Evolutionary conservation across 495 filamentous ascomycete genomes (phyloP).

Genomic region (Darksidea phi): DNA sequence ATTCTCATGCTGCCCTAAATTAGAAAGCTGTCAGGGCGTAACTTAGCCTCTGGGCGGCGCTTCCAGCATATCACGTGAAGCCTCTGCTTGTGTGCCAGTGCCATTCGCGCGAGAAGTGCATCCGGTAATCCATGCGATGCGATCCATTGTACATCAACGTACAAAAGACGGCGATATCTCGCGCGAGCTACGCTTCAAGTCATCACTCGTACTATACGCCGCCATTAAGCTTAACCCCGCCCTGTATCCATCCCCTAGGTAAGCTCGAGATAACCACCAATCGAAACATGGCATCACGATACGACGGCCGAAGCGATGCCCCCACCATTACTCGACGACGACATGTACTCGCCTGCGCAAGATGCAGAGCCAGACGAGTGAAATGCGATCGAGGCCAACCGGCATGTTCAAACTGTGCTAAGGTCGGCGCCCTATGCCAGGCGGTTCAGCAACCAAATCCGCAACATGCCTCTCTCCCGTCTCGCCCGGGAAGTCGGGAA

Average conservation of each 20-base stretch:
- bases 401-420: conserved; percentile 28
- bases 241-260: background rate
- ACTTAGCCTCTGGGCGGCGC: conserved; percentile 4
- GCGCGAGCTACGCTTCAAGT: background rate
- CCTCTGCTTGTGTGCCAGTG: no score
- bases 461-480: background rate
- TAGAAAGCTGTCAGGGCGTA: conserved; percentile 2
- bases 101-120: conserved; percentile 3
- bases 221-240: background rate
- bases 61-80: conserved; percentile 2
- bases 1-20: background rate
- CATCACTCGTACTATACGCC: background rate
- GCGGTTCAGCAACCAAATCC: conserved; percentile 10
- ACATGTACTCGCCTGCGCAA: conserved; percentile 22
- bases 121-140: background rate
- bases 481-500: conserved; percentile 11
- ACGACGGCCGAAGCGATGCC: conserved; percentile 19
- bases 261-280: background rate
- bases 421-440: conserved; percentile 22
- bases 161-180: background rate
- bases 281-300: conserved; percentile 17
- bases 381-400: conserved; percentile 33
- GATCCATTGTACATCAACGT: background rate
- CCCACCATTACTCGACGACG: conserved; percentile 31
- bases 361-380: conserved; percentile 31